Evolutionary conservation across 2,329 filamentous ascomycete genomes (phyloP).

Genomic region (Verticillium isaacii): DNA sequence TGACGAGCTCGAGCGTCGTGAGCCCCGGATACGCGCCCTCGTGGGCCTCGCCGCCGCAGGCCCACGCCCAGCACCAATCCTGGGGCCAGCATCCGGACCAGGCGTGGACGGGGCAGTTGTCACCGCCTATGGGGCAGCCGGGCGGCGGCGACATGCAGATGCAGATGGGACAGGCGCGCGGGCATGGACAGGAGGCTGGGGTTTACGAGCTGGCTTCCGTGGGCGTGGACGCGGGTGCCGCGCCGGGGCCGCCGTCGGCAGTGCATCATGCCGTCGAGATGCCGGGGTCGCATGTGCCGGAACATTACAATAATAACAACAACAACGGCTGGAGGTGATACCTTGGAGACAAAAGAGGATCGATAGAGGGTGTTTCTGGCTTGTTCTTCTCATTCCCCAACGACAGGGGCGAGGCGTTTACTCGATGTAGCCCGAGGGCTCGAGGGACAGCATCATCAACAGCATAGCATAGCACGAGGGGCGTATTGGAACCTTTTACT

Average conservation of each 20-base stretch:
- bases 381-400: not conserved
- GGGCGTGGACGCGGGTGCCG: not conserved
- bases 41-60: slow-evolving; percentile 6
- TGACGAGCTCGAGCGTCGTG: not conserved
- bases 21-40: slow-evolving; percentile 4
- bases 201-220: slow-evolving; percentile 13
- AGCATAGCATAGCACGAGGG: not conserved
- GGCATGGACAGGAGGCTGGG: slow-evolving; percentile 1
- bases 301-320: not conserved
- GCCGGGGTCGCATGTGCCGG: slow-evolving; percentile 5
- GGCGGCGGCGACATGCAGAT: not conserved
- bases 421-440: not conserved
- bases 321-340: not conserved
- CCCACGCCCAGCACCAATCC: not conserved
- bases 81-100: slow-evolving; percentile 2
- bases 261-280: slow-evolving; percentile 9
- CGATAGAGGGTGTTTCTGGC: not conserved
- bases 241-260: not conserved
- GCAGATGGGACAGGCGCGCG: not conserved
- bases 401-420: not conserved
- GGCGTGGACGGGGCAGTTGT: not conserved
- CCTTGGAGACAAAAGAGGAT: not conserved
- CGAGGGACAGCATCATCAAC: not conserved
- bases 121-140: slow-evolving; percentile 3
- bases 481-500: not conserved